These are phyloP conservation scores for Ramaria sp. DNA, from an alignment of 768 basidiomycete species.

Conservation along the genomic window DNA sequence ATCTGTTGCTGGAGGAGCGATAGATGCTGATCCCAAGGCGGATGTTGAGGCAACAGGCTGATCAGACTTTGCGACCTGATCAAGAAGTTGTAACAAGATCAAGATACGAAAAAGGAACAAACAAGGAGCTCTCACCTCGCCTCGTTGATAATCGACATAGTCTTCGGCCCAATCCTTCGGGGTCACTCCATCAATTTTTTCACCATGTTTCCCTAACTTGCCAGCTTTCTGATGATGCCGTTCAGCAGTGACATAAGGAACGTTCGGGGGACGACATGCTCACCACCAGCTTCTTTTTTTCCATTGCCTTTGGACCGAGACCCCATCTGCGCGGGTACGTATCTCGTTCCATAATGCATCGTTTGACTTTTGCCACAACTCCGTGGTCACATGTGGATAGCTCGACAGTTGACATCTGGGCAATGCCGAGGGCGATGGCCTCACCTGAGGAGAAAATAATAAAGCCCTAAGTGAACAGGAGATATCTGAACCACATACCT, in stretches of 20 bases:
- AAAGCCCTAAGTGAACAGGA: not conserved
- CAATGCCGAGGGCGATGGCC: slow-evolving; percentile 88
- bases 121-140: slow-evolving; percentile 23
- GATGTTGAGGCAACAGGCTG: slow-evolving; percentile 9
- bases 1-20: slow-evolving; percentile 20
- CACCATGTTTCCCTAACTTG: slow-evolving; percentile 90
- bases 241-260: not conserved
- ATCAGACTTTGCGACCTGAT: slow-evolving; percentile 10
- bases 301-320: slow-evolving; percentile 89
- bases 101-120: not conserved
- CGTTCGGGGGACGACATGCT: not conserved
- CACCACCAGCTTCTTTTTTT: slow-evolving; percentile 91
- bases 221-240: slow-evolving; percentile 58
- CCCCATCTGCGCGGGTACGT: slow-evolving; percentile 98
- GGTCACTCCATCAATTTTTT: slow-evolving; percentile 78
- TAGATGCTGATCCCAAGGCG: slow-evolving; percentile 15
- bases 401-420: slow-evolving; percentile 98
- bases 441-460: slow-evolving; percentile 42
- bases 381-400: slow-evolving; percentile 97
- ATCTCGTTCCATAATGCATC: slow-evolving; percentile 99
- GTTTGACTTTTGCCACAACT: slow-evolving; percentile 97
- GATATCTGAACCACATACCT: slow-evolving; percentile 34
- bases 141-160: slow-evolving; percentile 87
- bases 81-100: not conserved
- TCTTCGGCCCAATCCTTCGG: slow-evolving; percentile 86